Evolutionary conservation across 345 rosid genomes (phyloP).

Genomic region (Lenwebbia sp.): DNA sequence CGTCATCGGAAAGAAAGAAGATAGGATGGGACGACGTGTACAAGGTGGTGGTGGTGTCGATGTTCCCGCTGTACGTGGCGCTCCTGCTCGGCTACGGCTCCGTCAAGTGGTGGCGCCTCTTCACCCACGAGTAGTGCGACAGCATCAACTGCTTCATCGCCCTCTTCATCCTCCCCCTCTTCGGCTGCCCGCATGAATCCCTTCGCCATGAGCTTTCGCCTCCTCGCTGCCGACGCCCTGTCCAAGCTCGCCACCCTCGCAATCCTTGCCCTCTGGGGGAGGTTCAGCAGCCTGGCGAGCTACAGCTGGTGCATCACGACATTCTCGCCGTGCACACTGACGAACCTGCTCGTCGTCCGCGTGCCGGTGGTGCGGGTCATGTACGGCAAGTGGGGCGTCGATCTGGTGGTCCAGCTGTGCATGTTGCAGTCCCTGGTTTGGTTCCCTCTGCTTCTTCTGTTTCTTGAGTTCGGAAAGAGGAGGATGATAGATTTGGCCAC

Average conservation of each 20-base stretch:
- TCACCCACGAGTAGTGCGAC: slow-evolving; percentile 56
- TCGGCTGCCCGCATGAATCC: slow-evolving; percentile 67
- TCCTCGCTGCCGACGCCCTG: slow-evolving; percentile 55
- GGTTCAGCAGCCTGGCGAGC: slow-evolving; percentile 50
- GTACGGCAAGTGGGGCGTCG: slow-evolving; percentile 62
- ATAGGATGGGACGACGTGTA: slow-evolving; percentile 61
- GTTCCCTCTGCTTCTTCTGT: slow-evolving; percentile 56
- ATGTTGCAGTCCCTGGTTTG: slow-evolving; percentile 67
- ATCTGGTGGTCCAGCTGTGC: slow-evolving; percentile 68
- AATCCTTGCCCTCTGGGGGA: slow-evolving; percentile 56
- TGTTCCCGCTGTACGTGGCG: slow-evolving; percentile 80
- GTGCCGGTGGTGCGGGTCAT: slow-evolving; percentile 62
- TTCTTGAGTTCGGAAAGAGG: slow-evolving; percentile 44
- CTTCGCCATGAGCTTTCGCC: slow-evolving; percentile 44
- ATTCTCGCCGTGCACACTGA: slow-evolving; percentile 62
- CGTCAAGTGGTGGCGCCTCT: slow-evolving; percentile 78
- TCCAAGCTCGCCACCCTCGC: slow-evolving; percentile 52
- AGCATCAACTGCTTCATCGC: slow-evolving; percentile 70
- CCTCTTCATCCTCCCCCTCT: slow-evolving; percentile 74
- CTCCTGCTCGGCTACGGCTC: slow-evolving; percentile 77
- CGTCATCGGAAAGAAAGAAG: slow-evolving; percentile 16
- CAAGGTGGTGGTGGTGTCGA: slow-evolving; percentile 66
- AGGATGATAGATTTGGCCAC: neutral
- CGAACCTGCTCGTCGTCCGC: slow-evolving; percentile 68
- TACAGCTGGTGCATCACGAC: slow-evolving; percentile 74